Evolutionary conservation across 768 basidiomycete species (phyloP).

Genomic region (Fomitopsis serialis): DNA sequence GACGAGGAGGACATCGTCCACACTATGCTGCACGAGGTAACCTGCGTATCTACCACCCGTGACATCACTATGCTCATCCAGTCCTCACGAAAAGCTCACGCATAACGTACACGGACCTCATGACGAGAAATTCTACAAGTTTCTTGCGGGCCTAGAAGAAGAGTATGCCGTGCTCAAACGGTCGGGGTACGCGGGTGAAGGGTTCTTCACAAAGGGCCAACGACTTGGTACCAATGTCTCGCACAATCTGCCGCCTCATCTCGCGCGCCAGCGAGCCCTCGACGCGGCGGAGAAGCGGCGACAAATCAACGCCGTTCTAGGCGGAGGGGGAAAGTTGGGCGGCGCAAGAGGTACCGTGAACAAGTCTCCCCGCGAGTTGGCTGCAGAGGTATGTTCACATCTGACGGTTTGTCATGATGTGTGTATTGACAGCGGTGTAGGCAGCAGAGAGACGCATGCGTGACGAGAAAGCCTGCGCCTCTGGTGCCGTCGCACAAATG

Average conservation of each 20-base stretch:
- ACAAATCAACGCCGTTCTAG: conserved; percentile 36
- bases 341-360: conserved; percentile 20
- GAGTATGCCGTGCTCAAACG: conserved; percentile 78
- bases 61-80: not conserved
- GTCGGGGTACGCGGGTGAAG: conserved; percentile 86
- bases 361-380: conserved; percentile 59
- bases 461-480: conserved; percentile 75
- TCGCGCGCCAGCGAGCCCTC: conserved; percentile 63
- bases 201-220: conserved; percentile 76
- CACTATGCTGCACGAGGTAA: conserved; percentile 91
- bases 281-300: conserved; percentile 77
- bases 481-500: conserved; percentile 45
- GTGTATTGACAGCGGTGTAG: conserved; percentile 39
- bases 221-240: conserved; percentile 63
- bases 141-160: conserved; percentile 67
- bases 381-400: conserved; percentile 50
- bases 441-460: conserved; percentile 77
- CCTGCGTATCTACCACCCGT: too few relatives aligned
- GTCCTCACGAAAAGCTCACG: conserved; percentile 51
- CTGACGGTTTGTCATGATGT: too few relatives aligned
- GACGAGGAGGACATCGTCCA: conserved; percentile 71
- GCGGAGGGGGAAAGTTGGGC: conserved; percentile 57
- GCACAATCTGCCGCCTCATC: conserved; percentile 60
- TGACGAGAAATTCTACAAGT: conserved; percentile 78
- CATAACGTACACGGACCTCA: conserved; percentile 90